Base-by-base conservation (phyloP, 768 basidiomycete genomes). In the Xanthoconium stramineum region DNA sequence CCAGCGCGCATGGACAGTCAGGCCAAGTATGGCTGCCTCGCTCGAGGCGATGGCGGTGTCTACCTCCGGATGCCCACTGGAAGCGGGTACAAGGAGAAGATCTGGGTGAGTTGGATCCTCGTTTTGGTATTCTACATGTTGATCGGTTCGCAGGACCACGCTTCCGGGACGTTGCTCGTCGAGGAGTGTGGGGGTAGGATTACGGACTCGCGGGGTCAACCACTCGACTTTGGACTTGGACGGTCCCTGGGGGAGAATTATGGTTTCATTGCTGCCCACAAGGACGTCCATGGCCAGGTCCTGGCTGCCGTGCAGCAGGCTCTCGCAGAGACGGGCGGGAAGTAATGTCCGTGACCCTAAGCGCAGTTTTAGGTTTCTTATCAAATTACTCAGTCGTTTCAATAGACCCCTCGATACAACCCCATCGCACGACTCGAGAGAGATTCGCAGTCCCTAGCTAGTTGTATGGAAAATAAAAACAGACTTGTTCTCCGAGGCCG, bases 1-100 rank as follows among this genome's bases (percentile, higher is more conserved):
- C 85, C 90, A 10, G 77, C 85, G 15, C 79, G 92, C 19, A 97
- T 98, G 94, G 96, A 98, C 69, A 91, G 89, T 68, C 95, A 98
- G 71, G 94, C 94, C 2, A 99, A 98, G 74, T 98, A 98, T 62
- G 84, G 88, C 32, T 85, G 86, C 65, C 81, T 98, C 14, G 84
- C 86, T 6, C 76, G 95, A 40, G 94, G 95, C 0, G 89, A 96
- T 53, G 94, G 94, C 1, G 86, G 85, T 2, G 82, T 83, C 36
- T 96, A 94, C 68, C 74, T 93, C 42, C 78, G 91, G 9, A 86
- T 92, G 80, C 91, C 91, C 0, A 85, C 85, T 1, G 84, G 84
- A 6, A 75, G 81, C 1, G 89, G 86, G 3, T 98, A 98, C 70
- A 71, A 75, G 58, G 96, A 98, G 71, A 98, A 98, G 75, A 95